Evolutionary conservation across 257 asterid species (phyloP).

Genomic region (Eustoma russellianum): DNA sequence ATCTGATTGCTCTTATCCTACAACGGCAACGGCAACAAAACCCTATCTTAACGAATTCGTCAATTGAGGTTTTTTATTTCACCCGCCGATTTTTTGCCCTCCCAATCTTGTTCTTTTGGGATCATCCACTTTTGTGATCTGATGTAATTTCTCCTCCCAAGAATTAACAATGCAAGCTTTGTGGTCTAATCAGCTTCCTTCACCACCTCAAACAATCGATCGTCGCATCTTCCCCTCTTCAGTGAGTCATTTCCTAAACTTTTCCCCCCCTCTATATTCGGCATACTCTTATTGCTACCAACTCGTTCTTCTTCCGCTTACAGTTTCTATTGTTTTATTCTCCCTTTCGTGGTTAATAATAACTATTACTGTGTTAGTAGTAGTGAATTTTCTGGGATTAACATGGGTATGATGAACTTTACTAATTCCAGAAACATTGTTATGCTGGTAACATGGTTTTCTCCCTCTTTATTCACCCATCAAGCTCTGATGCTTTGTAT

Average conservation of each 20-base stretch:
- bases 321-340: too few species aligned
- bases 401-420: not conserved
- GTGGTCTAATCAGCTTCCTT: constrained; percentile 24
- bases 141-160: constrained; percentile 12
- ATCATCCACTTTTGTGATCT: constrained; percentile 12
- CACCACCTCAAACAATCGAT: constrained; percentile 24
- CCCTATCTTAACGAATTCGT: too few species aligned
- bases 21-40: too few species aligned
- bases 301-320: too few species aligned
- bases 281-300: not conserved
- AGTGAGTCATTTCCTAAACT: constrained; percentile 18
- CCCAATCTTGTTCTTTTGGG: too few species aligned
- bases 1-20: too few species aligned
- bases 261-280: not conserved
- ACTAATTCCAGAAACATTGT: too few species aligned
- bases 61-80: too few species aligned
- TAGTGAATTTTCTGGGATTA: not conserved
- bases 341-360: not conserved
- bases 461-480: constrained; percentile 6
- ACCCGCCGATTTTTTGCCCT: too few species aligned
- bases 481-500: not conserved
- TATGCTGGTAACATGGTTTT: not conserved
- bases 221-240: constrained; percentile 25
- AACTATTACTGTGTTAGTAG: not conserved
- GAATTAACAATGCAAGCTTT: constrained; percentile 34